A percentile compares a stretch with the other conserved stretches of the same genome.
phyloP scores from a whole-genome alignment of 306 rosid species.

The Cicer pinnatifidum region DNA sequence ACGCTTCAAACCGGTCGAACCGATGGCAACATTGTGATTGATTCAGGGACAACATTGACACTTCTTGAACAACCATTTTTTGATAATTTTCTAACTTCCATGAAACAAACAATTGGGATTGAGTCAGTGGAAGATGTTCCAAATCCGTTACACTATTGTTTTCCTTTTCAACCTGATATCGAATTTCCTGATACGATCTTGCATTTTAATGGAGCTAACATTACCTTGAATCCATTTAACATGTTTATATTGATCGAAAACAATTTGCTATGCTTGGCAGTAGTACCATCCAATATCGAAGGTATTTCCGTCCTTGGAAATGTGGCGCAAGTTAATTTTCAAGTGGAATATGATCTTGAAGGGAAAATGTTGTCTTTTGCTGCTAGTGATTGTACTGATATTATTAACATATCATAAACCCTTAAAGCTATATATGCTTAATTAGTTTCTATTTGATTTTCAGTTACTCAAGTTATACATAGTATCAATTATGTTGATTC shows the following conservation, averaged over 20 bases:
- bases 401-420: not conserved
- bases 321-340: conserved; percentile 9
- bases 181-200: not conserved
- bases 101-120: conserved; percentile 8
- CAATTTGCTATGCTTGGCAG: not conserved
- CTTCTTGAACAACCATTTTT: not conserved
- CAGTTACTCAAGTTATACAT: not conserved
- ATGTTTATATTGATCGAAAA: not conserved
- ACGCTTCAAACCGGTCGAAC: not conserved
- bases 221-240: not conserved
- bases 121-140: not conserved
- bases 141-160: not conserved
- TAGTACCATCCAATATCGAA: not conserved
- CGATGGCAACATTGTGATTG: conserved; percentile 38
- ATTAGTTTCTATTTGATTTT: not conserved
- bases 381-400: conserved; percentile 31
- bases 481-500: not conserved
- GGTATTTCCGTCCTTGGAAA: conserved; percentile 40
- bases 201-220: conserved; percentile 16
- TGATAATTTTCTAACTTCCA: not conserved
- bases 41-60: conserved; percentile 40
- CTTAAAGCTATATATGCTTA: not conserved
- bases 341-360: conserved; percentile 42
- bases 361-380: conserved; percentile 37
- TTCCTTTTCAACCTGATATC: not conserved